A percentile compares a stretch with the other conserved stretches of the same genome.
phyloP scores from a whole-genome alignment of 116 monocot genomes.

The Cymodocea nodosa region DNA sequence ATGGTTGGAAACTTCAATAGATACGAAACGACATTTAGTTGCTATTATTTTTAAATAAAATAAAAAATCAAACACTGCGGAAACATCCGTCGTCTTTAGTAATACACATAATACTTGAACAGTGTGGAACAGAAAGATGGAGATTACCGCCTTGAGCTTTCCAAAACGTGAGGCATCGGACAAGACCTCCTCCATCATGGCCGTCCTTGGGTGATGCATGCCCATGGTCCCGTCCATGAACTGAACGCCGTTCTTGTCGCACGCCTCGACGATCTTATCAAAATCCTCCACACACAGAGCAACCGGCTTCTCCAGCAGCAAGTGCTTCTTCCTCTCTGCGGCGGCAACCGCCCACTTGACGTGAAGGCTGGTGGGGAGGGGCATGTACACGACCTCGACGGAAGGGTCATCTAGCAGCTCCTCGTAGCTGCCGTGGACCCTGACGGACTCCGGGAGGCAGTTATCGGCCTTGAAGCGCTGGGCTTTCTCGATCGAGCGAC shows the following conservation, averaged over 20 bases:
- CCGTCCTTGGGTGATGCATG: conserved; percentile 86
- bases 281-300: conserved; percentile 55
- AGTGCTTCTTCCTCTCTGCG: conserved; percentile 65
- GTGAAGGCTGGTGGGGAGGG: conserved; percentile 82
- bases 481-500: conserved; percentile 53
- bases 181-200: conserved; percentile 53
- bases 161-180: conserved; percentile 52
- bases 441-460: conserved; percentile 22
- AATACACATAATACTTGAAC: too few relatives aligned
- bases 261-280: conserved; percentile 55
- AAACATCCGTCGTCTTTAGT: too few relatives aligned
- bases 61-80: too few relatives aligned
- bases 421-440: conserved; percentile 56
- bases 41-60: too few relatives aligned
- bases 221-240: conserved; percentile 94
- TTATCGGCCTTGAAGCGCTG: conserved; percentile 50
- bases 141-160: conserved; percentile 40
- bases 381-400: conserved; percentile 78
- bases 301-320: conserved; percentile 82
- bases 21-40: too few relatives aligned
- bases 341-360: conserved; percentile 59
- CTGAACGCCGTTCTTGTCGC: conserved; percentile 46
- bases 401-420: conserved; percentile 41
- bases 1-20: too few relatives aligned
- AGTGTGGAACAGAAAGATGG: too few relatives aligned